Evolutionary conservation across 768 basidiomycete species (phyloP), one percentile per base, ranked within the genome.

Genomic region (Tulasnella sp.): DNA sequence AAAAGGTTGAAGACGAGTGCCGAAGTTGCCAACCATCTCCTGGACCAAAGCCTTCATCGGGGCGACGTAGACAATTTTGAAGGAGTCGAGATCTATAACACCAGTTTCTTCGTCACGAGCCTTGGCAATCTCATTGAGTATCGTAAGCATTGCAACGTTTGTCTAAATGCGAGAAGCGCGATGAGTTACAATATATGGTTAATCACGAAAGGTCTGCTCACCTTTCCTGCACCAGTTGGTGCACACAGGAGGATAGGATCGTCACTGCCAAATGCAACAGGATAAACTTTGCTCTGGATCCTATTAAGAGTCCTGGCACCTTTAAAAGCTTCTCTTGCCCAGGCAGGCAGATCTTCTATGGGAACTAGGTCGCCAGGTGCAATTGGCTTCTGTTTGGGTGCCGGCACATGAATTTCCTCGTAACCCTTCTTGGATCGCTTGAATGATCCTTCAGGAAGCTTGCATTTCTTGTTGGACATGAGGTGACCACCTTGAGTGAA

Each of bases 41-140:
- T 98, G 93, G 0, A 99, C 93, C 52, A 99, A 76, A 3, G 93
- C 95, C 65, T 99, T 99, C 95, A 99, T 99, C 3, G 93, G 95
- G 0, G 95, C 93, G 45, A 99, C 79, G 64, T 98, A 99, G 58
- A 99, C 79, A 48, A 95, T 84, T 68, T 99, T 99, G 77, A 98
- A 95, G 0, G 83, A 70, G 55, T 86, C 81, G 29, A 91, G 73
- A 60, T 90, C 86, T 61, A 95, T 85, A 8, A 67, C 65, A 32
- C 87, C 87, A 0, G 85, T 83, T 15, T 71, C 72, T 37, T 83
- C 81, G 60, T 92, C 77, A n/a, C 89, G 79, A 64, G 84, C 79
- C 61, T 95, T 93, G 29, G 74, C 69, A 20, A 99, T 75, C 60
- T 95, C 89, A 63, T 89, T 85, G 22, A 99, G 77, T 57, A 99